Base-by-base conservation (phyloP, 495 filamentous ascomycete species). In the Paragyromitra xinjiangensis region DNA sequence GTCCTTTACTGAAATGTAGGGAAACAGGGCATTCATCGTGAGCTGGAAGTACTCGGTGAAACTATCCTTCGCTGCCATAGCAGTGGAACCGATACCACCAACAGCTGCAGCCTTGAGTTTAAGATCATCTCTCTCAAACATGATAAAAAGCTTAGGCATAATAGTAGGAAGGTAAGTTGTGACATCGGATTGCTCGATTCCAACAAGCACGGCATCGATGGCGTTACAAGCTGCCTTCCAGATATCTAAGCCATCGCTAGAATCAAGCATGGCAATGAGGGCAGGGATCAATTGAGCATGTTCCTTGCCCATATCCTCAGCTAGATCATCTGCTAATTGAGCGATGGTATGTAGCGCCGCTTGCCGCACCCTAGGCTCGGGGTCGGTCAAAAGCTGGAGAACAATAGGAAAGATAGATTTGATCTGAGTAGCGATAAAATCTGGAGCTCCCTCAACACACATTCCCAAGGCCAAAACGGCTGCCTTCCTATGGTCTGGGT, bases 371-470 rank as follows among this genome's bases (percentile, higher is more conserved):
- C 90, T 90, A 76, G 89, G 85, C 65, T 93, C 93, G 4, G 88
- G 86, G 79, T 99, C 95, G 78, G 92, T 91, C 22, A 99, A 88
- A 7, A 99, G 89, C 82, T 90, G 90, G 56, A 98, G 86, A 70
- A 98, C 90, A 70, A 92, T 87, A 48, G 95, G 96, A 84, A 98
- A 91, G 50, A 83, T 71, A 82, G 86, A 80, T 84, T 83, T 16
- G 84, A 89, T 80, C 76, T 88, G 63, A 83, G 87, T 78, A 84
- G 86, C 64, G 71, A 81, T 66, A 81, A 85, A 71, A 85, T 89
- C 95, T 7, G 95, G 95, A 45, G 95, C 96, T 76, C 95, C 95
- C 85, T 99, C 95, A 65, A 97, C 95, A 80, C 92, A 94, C 86
- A 93, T 96, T 68, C 95, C 95, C 4, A 99, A 87, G 7, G 95